Percentiles rank a stretch among this genome's conserved stretches.
phyloP scores from a whole-genome alignment of 345 rosid genomes.

The Eucalyptus pauciflora region DNA sequence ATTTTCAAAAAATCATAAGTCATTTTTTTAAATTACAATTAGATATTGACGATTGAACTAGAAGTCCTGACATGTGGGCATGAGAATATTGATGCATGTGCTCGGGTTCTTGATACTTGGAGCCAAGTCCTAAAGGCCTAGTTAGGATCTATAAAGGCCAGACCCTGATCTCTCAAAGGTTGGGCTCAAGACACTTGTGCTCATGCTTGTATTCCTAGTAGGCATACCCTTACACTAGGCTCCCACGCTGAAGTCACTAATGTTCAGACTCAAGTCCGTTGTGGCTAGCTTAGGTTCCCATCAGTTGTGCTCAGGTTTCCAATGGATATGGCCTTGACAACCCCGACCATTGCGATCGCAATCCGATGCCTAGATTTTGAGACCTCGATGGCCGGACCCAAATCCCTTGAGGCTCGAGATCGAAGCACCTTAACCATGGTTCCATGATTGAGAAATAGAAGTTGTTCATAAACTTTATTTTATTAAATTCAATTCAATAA shows the following conservation, averaged over 20 bases:
- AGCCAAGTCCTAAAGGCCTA: accelerated
- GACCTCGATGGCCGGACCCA: accelerated
- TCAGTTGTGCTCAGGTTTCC: accelerated
- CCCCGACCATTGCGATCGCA: accelerated
- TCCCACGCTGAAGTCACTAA: accelerated
- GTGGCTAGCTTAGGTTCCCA: not conserved
- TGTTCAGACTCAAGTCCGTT: accelerated
- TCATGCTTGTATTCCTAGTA: accelerated
- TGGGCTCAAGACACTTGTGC: accelerated
- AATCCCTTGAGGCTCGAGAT: not conserved
- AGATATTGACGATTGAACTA: accelerated
- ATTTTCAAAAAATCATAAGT: too few relatives aligned
- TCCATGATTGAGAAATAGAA: accelerated
- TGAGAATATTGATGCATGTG: accelerated
- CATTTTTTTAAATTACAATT: too few relatives aligned
- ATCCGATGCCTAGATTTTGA: too few relatives aligned
- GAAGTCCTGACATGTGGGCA: accelerated
- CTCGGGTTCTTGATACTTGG: accelerated
- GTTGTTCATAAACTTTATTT: too few relatives aligned
- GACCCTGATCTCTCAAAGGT: accelerated
- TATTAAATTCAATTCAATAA: too few relatives aligned
- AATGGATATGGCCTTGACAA: too few relatives aligned
- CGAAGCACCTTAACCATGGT: not conserved
- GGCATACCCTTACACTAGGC: accelerated
- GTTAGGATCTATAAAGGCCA: accelerated